These are phyloP conservation scores for Penicillium ochrochloron DNA, from an alignment of 495 filamentous ascomycete genomes.

Conservation along the genomic window DNA sequence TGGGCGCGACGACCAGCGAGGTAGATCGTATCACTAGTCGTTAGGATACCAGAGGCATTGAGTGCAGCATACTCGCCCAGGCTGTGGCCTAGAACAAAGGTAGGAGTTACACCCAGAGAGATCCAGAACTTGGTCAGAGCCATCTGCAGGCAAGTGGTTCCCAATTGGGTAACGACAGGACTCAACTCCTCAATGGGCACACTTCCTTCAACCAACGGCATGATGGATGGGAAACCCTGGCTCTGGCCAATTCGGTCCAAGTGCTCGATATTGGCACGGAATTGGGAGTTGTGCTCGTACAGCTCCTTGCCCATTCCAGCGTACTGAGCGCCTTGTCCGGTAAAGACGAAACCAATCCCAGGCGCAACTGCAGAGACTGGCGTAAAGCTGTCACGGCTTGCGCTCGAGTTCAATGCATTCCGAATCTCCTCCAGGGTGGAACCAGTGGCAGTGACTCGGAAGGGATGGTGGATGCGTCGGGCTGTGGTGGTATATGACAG, in stretches of 20 bases:
- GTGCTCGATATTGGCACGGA: slow-evolving; percentile 70
- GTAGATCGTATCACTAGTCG: slow-evolving; percentile 77
- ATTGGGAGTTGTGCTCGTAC: slow-evolving; percentile 66
- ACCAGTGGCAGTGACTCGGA: slow-evolving; percentile 66
- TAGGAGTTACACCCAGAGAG: slow-evolving; percentile 76
- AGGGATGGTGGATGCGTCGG: slow-evolving; percentile 79
- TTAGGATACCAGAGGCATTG: slow-evolving; percentile 78
- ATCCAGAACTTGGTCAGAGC: slow-evolving; percentile 80
- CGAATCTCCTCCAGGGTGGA: slow-evolving; percentile 41
- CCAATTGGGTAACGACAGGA: slow-evolving; percentile 78
- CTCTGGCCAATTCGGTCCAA: slow-evolving; percentile 69
- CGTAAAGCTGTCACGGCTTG: slow-evolving; percentile 33
- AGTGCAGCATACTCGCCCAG: slow-evolving; percentile 88
- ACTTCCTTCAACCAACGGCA: slow-evolving; percentile 63
- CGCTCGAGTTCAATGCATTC: slow-evolving; percentile 33
- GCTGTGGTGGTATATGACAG: slow-evolving; percentile 84
- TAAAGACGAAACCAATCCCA: slow-evolving; percentile 61
- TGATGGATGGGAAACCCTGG: slow-evolving; percentile 70
- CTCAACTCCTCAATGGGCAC: slow-evolving; percentile 58
- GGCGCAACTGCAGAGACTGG: slow-evolving; percentile 40
- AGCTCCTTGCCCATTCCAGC: slow-evolving; percentile 73
- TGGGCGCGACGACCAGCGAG: slow-evolving; percentile 78
- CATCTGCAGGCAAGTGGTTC: slow-evolving; percentile 80
- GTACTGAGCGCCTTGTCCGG: slow-evolving; percentile 63
- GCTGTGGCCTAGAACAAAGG: slow-evolving; percentile 84